A percentile compares a stretch with the other conserved stretches of the same genome.
Conservation (phyloP, 192 early-diverging fungal genomes). For the Rhizophagus clarus region DNA sequence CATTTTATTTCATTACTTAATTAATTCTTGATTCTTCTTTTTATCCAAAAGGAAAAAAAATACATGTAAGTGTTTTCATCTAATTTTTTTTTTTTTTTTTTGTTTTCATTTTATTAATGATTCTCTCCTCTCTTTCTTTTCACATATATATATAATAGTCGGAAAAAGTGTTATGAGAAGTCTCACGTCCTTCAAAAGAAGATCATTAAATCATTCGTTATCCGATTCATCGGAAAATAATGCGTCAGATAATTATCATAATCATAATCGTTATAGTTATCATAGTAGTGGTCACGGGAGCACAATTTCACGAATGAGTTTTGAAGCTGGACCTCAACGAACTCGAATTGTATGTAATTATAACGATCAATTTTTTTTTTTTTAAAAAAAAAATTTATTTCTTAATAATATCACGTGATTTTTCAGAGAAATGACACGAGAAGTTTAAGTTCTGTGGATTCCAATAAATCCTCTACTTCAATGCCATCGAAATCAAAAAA, state of each 20-base stretch:
- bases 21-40: not conserved
- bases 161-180: constrained; percentile 1
- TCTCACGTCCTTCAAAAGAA: constrained; percentile 5
- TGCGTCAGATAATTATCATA: not conserved
- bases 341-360: too few species aligned
- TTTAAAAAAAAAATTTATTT: not conserved
- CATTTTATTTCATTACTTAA: not conserved
- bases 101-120: not conserved
- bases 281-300: not conserved
- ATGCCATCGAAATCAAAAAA: not conserved
- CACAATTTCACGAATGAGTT: not conserved
- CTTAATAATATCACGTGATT: not conserved
- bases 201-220: not conserved
- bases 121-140: too few species aligned
- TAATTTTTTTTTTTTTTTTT: too few species aligned
- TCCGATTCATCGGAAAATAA: not conserved
- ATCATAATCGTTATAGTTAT: not conserved
- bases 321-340: too few species aligned
- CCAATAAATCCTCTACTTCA: not conserved
- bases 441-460: not conserved
- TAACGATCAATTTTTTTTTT: not conserved
- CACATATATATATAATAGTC: too few species aligned
- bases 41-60: constrained; percentile 5
- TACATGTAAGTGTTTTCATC: constrained; percentile 13
- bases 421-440: not conserved